Percentiles rank a stretch among this genome's conserved stretches.
These are phyloP conservation scores for Tricholoma sp. DNA, from an alignment of 768 basidiomycete species.

Conservation along the genomic window DNA sequence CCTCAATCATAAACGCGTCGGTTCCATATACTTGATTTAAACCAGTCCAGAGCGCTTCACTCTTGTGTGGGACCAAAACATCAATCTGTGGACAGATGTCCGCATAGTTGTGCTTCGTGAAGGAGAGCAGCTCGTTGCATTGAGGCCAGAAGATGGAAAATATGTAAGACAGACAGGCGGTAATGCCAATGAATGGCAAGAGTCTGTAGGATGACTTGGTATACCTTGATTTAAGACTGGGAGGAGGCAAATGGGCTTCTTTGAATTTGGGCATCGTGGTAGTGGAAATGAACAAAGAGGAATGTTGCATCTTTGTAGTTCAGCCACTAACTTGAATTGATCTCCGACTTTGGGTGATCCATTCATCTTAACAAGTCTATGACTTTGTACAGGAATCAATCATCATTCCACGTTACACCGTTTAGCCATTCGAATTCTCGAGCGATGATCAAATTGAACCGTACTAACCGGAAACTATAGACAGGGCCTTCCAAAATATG, in stretches of 20 bases:
- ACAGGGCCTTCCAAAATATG: conserved; percentile 5
- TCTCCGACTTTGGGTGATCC: no score
- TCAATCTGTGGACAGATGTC: conserved; percentile 32
- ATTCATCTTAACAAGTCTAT: neutral
- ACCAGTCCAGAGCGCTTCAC: conserved; percentile 32
- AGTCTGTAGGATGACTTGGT: neutral
- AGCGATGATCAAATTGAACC: no score
- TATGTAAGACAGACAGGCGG: neutral
- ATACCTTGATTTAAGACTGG: neutral
- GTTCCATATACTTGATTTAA: conserved; percentile 27
- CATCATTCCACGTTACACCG: neutral
- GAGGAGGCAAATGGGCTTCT: neutral
- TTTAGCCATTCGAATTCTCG: neutral
- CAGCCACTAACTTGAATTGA: no score
- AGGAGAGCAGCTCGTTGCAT: neutral
- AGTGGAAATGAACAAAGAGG: no score
- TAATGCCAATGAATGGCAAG: neutral
- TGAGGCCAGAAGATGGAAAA: neutral
- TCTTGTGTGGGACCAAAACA: conserved; percentile 33
- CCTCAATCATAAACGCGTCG: conserved; percentile 33
- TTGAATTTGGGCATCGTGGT: neutral
- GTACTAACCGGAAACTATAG: neutral
- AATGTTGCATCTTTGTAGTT: no score
- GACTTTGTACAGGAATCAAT: neutral
- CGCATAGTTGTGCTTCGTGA: neutral